Percentiles rank a stretch among this genome's conserved stretches.
Evolutionary conservation across 192 early-diverging fungal species (phyloP).

Genomic region (Backusella sp.): DNA sequence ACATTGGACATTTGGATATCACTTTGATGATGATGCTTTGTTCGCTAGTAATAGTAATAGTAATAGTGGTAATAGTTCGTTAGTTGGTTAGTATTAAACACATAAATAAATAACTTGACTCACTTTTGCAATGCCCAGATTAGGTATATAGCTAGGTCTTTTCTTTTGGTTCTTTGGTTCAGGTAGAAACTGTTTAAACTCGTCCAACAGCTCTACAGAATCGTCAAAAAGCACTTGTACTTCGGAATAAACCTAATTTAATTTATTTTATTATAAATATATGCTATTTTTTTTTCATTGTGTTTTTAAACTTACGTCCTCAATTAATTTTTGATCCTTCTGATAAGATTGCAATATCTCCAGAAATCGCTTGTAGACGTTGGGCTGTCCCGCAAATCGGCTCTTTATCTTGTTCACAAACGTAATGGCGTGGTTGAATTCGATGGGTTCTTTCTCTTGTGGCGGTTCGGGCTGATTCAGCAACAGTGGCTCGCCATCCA

Average conservation of each 20-base stretch:
- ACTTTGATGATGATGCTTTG: slow-evolving; percentile 1
- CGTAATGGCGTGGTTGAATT: slow-evolving; percentile 97
- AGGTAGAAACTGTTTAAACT: slow-evolving; percentile 97
- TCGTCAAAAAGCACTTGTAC: slow-evolving; percentile 84
- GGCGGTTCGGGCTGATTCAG: neutral
- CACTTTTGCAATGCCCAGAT: slow-evolving; percentile 9
- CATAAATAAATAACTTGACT: neutral
- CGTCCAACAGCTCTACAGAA: slow-evolving; percentile 88
- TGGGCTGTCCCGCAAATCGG: slow-evolving; percentile 86
- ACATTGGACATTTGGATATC: slow-evolving; percentile 22
- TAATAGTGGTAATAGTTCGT: no score
- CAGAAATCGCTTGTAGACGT: slow-evolving; percentile 93
- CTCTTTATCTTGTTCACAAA: slow-evolving; percentile 98
- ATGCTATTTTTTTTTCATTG: neutral
- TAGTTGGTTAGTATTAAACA: neutral
- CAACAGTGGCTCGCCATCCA: slow-evolving; percentile 33
- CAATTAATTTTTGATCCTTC: slow-evolving; percentile 91
- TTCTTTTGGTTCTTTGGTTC: slow-evolving; percentile 45
- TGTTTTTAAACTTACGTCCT: slow-evolving; percentile 58
- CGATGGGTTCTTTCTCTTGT: slow-evolving; percentile 69
- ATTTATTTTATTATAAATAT: neutral
- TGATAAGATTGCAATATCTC: slow-evolving; percentile 98
- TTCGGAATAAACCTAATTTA: slow-evolving; percentile 81
- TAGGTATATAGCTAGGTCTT: slow-evolving; percentile 2
- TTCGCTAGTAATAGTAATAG: neutral